These are phyloP conservation scores for Paecilomyces sp. DNA, from an alignment of 2,329 filamentous ascomycete genomes.

Conservation along the genomic window DNA sequence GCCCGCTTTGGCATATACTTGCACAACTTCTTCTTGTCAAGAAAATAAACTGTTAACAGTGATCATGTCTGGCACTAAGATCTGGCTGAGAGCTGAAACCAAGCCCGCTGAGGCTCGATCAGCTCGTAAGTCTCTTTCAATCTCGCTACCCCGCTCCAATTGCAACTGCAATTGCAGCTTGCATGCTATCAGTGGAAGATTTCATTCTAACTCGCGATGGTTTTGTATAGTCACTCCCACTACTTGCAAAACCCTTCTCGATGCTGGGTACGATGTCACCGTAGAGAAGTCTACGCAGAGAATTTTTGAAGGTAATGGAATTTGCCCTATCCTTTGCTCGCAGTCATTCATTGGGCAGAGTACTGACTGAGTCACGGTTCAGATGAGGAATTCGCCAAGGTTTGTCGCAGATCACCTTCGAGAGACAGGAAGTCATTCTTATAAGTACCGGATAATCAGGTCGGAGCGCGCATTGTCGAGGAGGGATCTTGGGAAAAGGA, in stretches of 20 bases:
- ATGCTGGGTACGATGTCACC: constrained; percentile 62
- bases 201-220: constrained; percentile 6
- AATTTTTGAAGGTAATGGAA: constrained; percentile 45
- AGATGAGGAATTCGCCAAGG: constrained; percentile 31
- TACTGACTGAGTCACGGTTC: constrained; percentile 5
- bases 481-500: constrained; percentile 59
- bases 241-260: constrained; percentile 56
- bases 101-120: constrained; percentile 54
- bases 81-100: constrained; percentile 54
- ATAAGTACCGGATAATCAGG: constrained; percentile 50
- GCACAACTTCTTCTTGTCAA: background rate
- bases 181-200: constrained; percentile 1
- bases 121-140: constrained; percentile 27
- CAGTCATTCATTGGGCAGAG: background rate
- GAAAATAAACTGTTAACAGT: constrained; percentile 6
- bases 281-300: constrained; percentile 62
- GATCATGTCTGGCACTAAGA: constrained; percentile 31
- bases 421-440: background rate
- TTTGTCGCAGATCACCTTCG: constrained; percentile 5
- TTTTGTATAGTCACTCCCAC: constrained; percentile 36
- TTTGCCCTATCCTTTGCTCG: background rate
- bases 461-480: constrained; percentile 59
- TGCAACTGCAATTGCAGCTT: background rate
- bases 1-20: background rate
- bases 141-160: constrained; percentile 1